Base-by-base conservation (phyloP, 306 rosid species). In the Citrullus amarus region DNA sequence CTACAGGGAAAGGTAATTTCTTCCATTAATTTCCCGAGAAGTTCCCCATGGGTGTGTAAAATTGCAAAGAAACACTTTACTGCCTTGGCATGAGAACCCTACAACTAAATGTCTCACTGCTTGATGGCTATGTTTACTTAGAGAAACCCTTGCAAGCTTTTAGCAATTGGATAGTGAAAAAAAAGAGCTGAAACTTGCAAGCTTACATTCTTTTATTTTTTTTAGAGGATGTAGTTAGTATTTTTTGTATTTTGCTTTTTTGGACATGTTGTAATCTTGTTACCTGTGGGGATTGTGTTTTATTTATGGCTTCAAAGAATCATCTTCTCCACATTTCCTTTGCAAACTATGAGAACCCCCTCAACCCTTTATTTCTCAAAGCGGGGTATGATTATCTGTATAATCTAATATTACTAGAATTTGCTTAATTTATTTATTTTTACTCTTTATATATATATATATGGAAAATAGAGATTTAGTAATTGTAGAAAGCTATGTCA, bases 1-100 rank as follows among this genome's bases (percentile, higher is more conserved):
- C 60, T 83, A 61, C 81, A 12, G 75, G 51, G 39, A 85, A 80
- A 91, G 98, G 98, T 95, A 72, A 71, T 46, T 67, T 6, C 57
- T 71, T 71, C 57, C 58, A 44, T 41, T 68, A 70, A n/a, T 68
- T 68, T 25, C 17, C 18, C 2, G 18, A 68, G 54, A 22, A 44
- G 39, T 44, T 34, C 11, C 57, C 1, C 39, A 10, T 10, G 55
- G 22, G 56, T 69, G 36, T 32, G 25, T 66, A 18, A 68, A 41
- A 41, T 43, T 62, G 41, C 44, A 61, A 62, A 62, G 16, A 32
- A 62, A 62, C 44, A 62, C 43, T 30, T 14, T 62, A 14, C 69
- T 62, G 20, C 2, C 44, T 11, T 62, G 43, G 30, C n/a, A 30
- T 63, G 70, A 25, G 70, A 63, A 65, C 39, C 39, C 48, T 36